Evolutionary conservation across 305 asterid genomes (phyloP).

Genomic region (Lippia alba): DNA sequence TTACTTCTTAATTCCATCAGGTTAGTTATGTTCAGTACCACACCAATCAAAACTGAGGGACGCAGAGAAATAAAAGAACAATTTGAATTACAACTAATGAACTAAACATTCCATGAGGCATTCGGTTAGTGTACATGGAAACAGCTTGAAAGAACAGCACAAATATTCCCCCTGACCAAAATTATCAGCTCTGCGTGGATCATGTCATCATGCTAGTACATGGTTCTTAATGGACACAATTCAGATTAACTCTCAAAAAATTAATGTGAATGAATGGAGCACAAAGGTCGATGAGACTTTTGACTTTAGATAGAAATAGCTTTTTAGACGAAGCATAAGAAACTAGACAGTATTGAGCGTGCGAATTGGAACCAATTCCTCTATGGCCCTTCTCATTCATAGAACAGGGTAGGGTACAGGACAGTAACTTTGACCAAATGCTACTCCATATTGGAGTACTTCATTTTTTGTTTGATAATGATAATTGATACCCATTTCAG

Average conservation of each 20-base stretch:
- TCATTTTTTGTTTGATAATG: no score
- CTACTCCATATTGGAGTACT: no score
- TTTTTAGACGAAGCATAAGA: not conserved
- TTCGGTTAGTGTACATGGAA: not conserved
- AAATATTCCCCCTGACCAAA: not conserved
- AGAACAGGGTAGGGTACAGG: no score
- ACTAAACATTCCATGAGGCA: not conserved
- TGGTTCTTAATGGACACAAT: not conserved
- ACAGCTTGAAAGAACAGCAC: not conserved
- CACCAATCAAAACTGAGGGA: not conserved
- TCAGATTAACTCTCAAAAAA: not conserved
- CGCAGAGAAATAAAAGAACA: not conserved
- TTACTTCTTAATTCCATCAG: not conserved
- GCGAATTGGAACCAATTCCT: not conserved
- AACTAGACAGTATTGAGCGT: not conserved
- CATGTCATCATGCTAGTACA: not conserved
- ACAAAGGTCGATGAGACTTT: not conserved
- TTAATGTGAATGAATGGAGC: not conserved
- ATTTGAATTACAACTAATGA: not conserved
- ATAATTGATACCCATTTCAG: no score
- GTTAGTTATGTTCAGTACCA: not conserved
- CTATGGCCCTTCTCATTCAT: no score
- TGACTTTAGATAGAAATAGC: not conserved
- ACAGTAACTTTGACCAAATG: no score
- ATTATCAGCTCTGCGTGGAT: not conserved